Conservation (phyloP, 1,284 basidiomycete species). For the Cutaneotrichosporon sp. region DNA sequence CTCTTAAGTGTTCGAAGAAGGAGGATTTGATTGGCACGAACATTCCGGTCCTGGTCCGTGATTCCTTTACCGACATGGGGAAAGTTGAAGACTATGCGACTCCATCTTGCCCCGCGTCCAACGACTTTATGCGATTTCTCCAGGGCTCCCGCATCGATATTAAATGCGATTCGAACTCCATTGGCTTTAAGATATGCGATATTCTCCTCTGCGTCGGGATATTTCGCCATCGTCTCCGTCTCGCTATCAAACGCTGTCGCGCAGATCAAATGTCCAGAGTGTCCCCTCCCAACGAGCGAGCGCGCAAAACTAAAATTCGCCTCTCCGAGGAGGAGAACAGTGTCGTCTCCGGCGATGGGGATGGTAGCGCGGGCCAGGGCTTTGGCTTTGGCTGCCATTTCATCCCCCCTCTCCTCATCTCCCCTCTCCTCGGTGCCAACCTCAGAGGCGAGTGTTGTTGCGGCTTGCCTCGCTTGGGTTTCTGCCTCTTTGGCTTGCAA, state of each 20-base stretch:
- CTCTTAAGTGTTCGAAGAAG: constrained; percentile 80
- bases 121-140: constrained; percentile 57
- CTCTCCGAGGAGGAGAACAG: constrained; percentile 87
- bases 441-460: not conserved
- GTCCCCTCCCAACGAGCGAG: constrained; percentile 62
- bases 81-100: constrained; percentile 88
- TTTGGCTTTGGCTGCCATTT: no score
- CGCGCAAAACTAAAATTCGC: constrained; percentile 90
- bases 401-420: no score
- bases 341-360: constrained; percentile 74
- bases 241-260: constrained; percentile 88
- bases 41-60: constrained; percentile 90
- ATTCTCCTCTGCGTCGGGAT: constrained; percentile 71
- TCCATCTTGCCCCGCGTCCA: constrained; percentile 60
- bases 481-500: constrained; percentile 12
- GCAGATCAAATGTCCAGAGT: constrained; percentile 69
- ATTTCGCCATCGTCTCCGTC: constrained; percentile 74
- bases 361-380: constrained; percentile 43
- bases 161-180: constrained; percentile 74
- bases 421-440: not conserved
- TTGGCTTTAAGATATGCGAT: constrained; percentile 61
- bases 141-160: constrained; percentile 77
- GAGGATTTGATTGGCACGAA: constrained; percentile 85
- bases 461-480: not conserved
- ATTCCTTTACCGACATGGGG: constrained; percentile 94